Percentiles rank a stretch among this genome's conserved stretches.
These are phyloP conservation scores for Agaricus sinodeliciosus DNA, from an alignment of 768 basidiomycete species.

Conservation along the genomic window DNA sequence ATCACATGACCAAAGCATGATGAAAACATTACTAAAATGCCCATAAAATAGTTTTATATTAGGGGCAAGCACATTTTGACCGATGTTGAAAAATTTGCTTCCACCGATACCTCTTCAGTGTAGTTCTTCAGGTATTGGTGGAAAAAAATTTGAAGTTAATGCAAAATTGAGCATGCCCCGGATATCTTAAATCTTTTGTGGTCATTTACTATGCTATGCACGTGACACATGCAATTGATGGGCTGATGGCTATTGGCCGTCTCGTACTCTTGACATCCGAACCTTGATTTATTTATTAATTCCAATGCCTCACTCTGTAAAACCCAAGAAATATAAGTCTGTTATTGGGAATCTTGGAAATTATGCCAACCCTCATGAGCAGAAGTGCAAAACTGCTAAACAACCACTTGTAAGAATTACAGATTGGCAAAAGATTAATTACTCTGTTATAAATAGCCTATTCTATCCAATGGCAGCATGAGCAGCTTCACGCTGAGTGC, in stretches of 20 bases:
- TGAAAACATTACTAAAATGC: not conserved
- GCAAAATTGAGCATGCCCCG: not conserved
- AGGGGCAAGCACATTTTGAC: not conserved
- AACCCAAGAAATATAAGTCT: too few relatives aligned
- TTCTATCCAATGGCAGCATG: too few relatives aligned
- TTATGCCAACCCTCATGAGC: too few relatives aligned
- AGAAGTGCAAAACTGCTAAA: too few relatives aligned
- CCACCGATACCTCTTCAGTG: not conserved
- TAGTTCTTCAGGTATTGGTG: not conserved
- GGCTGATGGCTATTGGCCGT: not conserved
- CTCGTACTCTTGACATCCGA: not conserved
- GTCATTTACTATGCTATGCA: too few relatives aligned
- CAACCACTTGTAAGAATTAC: too few relatives aligned
- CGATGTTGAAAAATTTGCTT: not conserved
- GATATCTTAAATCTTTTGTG: not conserved
- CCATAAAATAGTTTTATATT: not conserved
- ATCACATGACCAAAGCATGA: not conserved
- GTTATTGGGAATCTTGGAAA: too few relatives aligned
- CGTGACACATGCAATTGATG: not conserved
- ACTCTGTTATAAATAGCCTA: too few relatives aligned
- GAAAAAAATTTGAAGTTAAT: not conserved
- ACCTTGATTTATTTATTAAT: not conserved
- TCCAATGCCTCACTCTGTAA: too few relatives aligned
- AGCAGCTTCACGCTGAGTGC: too few relatives aligned
- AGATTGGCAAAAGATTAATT: too few relatives aligned